These are phyloP conservation scores for Phyllosticta ampelicida DNA, from an alignment of 2,329 filamentous ascomycete genomes.

Conservation along the genomic window DNA sequence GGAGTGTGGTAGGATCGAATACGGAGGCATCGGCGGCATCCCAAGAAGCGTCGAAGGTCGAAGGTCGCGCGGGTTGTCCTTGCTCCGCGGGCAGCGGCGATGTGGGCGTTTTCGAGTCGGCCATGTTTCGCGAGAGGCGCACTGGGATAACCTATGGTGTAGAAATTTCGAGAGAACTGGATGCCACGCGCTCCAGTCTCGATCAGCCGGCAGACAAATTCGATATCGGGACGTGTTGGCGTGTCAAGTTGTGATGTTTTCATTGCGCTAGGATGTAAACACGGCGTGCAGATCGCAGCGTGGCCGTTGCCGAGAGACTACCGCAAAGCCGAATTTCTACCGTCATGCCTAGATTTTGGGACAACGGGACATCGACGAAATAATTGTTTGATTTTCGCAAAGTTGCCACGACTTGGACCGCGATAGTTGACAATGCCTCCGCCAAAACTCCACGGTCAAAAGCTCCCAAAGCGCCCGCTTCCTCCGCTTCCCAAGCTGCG, in stretches of 20 bases:
- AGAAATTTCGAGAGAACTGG: background rate
- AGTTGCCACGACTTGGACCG: background rate
- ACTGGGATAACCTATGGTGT: background rate
- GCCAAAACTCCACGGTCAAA: constrained; percentile 22
- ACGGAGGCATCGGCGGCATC: constrained; percentile 30
- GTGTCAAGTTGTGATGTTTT: background rate
- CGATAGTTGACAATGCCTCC: constrained; percentile 7
- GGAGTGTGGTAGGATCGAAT: constrained; percentile 31
- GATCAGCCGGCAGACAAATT: background rate
- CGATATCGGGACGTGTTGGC: background rate
- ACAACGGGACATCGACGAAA: background rate
- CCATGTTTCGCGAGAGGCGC: background rate
- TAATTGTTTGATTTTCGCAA: background rate
- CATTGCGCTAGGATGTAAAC: constrained; percentile 4
- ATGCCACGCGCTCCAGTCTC: background rate
- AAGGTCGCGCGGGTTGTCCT: constrained; percentile 19
- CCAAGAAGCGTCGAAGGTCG: constrained; percentile 22
- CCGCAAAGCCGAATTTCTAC: background rate
- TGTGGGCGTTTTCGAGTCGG: constrained; percentile 15
- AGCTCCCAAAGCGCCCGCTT: constrained; percentile 36
- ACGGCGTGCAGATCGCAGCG: background rate
- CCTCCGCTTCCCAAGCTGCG: constrained; percentile 53
- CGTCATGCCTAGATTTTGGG: background rate
- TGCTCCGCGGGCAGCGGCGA: constrained; percentile 4
- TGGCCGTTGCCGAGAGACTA: constrained; percentile 1